A percentile compares a stretch with the other conserved stretches of the same genome.
Evolutionary conservation across 164 flowering plant genomes (phyloP).

Genomic region (Berberis thunbergii): DNA sequence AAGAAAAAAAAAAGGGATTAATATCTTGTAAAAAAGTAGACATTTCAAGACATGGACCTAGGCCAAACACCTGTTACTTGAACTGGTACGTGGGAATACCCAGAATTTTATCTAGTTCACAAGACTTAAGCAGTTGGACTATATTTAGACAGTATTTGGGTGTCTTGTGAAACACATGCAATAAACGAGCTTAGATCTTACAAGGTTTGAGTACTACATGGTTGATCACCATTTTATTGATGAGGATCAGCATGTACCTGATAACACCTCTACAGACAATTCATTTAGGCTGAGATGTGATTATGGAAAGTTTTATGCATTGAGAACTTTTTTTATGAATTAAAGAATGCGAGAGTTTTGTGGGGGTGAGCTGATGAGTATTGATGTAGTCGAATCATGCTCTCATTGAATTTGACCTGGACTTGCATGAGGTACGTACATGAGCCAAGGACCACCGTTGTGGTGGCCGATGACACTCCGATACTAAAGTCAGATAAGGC

Average conservation of each 20-base stretch:
- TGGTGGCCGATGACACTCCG: too few species aligned
- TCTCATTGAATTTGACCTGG: too few species aligned
- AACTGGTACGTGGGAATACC: background rate
- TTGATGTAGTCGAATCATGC: too few species aligned
- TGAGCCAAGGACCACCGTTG: too few species aligned
- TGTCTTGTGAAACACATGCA: constrained; percentile 30
- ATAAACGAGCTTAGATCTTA: constrained; percentile 26
- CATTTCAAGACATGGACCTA: background rate
- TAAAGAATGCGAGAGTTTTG: constrained; percentile 30
- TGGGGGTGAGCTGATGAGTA: constrained; percentile 37
- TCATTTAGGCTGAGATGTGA: constrained; percentile 30
- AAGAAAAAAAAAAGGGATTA: background rate
- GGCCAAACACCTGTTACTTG: background rate
- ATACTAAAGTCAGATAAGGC: too few species aligned
- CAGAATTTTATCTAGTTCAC: background rate
- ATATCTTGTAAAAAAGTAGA: background rate
- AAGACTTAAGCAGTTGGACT: background rate
- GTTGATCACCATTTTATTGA: constrained; percentile 27
- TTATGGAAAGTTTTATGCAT: constrained; percentile 57
- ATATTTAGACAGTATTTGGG: background rate
- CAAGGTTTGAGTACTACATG: constrained; percentile 24
- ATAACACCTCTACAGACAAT: constrained; percentile 11
- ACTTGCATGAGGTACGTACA: too few species aligned
- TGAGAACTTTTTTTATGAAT: constrained; percentile 39
- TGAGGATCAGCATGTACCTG: constrained; percentile 18